Evolutionary conservation across 1,284 basidiomycete species (phyloP).

Genomic region (Somion occarium): DNA sequence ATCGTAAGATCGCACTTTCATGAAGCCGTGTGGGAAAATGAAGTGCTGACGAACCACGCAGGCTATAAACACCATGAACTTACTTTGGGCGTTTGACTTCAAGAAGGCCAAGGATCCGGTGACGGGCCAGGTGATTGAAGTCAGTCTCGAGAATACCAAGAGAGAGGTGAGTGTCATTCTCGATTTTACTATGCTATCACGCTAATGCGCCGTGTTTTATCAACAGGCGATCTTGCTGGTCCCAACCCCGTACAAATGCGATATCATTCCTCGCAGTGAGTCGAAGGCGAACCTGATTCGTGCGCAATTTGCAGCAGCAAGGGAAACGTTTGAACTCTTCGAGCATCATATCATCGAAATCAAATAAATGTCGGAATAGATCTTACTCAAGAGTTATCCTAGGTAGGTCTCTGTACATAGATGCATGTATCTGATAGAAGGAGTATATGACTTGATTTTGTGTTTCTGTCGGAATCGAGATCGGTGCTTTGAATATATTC

Average conservation of each 20-base stretch:
- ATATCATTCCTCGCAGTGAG: constrained; percentile 5
- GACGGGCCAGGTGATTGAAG: not conserved
- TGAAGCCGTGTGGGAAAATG: not conserved
- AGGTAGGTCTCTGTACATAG: too few relatives aligned
- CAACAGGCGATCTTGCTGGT: constrained; percentile 2
- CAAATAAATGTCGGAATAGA: too few relatives aligned
- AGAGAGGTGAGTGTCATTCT: not conserved
- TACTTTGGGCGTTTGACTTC: constrained; percentile 8
- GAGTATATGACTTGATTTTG: too few relatives aligned
- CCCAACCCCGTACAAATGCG: constrained; percentile 6
- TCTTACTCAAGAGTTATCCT: too few relatives aligned
- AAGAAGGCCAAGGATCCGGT: constrained; percentile 1
- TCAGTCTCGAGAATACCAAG: not conserved
- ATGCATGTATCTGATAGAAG: too few relatives aligned
- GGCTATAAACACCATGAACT: constrained; percentile 5
- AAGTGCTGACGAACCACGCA: not conserved
- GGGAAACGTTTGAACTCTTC: constrained; percentile 2
- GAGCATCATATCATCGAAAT: too few relatives aligned
- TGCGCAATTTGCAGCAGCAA: constrained; percentile 2
- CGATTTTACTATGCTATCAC: not conserved
- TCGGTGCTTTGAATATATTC: too few relatives aligned
- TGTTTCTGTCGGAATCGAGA: too few relatives aligned
- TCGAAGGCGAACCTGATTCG: constrained; percentile 7
- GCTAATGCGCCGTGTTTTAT: not conserved
- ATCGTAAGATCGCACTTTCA: not conserved